phyloP scores from a whole-genome alignment of 495 filamentous ascomycete species.

The Podospora didyma region DNA sequence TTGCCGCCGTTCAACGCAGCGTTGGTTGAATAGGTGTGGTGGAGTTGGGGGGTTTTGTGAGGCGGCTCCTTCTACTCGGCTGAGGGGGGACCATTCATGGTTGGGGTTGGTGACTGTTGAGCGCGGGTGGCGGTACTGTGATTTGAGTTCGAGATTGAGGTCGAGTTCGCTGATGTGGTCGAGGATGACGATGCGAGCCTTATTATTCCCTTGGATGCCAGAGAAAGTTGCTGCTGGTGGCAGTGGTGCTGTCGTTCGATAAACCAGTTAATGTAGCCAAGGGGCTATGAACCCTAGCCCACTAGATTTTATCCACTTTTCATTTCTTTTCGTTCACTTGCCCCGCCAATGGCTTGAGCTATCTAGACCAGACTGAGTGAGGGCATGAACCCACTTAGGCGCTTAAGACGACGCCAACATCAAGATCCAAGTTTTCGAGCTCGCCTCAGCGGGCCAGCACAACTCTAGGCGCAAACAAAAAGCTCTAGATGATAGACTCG shows the following conservation, averaged over 20 bases:
- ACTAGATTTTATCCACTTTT: too few species aligned
- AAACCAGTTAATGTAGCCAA: too few species aligned
- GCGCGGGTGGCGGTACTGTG: not conserved
- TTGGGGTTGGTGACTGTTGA: constrained; percentile 12
- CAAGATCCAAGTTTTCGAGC: too few species aligned
- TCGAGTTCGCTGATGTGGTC: not conserved
- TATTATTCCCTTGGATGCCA: not conserved
- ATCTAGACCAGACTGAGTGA: too few species aligned
- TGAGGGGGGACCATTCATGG: constrained; percentile 38
- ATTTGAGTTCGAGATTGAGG: not conserved
- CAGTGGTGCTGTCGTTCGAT: not conserved
- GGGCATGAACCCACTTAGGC: too few species aligned
- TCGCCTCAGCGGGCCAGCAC: too few species aligned
- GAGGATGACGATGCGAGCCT: not conserved
- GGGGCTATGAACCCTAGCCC: too few species aligned
- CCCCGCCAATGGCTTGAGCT: too few species aligned
- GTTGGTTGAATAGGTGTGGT: constrained; percentile 38
- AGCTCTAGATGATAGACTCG: not conserved
- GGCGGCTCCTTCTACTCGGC: constrained; percentile 48
- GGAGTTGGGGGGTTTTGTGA: constrained; percentile 41
- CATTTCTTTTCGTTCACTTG: too few species aligned
- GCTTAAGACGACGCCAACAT: too few species aligned
- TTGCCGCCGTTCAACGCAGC: constrained; percentile 44
- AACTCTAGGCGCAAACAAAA: not conserved
- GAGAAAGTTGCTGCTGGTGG: not conserved